Evolutionary conservation across 1,139 yeast genomes (phyloP).

Genomic region (Hansenula sp.): DNA sequence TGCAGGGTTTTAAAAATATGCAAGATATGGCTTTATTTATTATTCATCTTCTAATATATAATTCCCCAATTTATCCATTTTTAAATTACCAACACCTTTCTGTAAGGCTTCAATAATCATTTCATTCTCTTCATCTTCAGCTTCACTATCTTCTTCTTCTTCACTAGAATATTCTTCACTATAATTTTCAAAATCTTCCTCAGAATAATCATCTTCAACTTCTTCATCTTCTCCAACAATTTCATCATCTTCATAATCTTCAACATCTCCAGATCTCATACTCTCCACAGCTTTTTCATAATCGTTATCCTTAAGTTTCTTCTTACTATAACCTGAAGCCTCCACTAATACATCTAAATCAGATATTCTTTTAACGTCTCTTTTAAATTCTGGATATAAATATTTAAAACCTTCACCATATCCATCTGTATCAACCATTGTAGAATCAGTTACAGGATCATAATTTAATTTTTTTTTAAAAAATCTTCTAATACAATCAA

Average conservation of each 20-base stretch:
- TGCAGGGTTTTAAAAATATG: background rate
- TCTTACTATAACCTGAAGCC: slow-evolving; percentile 88
- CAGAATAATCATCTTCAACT: slow-evolving; percentile 19
- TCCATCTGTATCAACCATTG: slow-evolving; percentile 74
- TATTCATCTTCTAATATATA: slow-evolving; percentile 51
- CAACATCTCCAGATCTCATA: slow-evolving; percentile 47
- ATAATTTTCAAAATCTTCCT: slow-evolving; percentile 24
- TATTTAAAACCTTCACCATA: slow-evolving; percentile 74
- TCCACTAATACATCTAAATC: slow-evolving; percentile 77
- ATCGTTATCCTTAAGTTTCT: slow-evolving; percentile 58
- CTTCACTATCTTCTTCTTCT: slow-evolving; percentile 31
- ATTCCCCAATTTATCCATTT: slow-evolving; percentile 79
- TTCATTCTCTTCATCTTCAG: slow-evolving; percentile 59
- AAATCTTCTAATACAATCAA: slow-evolving; percentile 79
- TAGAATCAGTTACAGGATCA: slow-evolving; percentile 55
- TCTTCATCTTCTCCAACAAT: slow-evolving; percentile 25
- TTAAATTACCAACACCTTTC: slow-evolving; percentile 53
- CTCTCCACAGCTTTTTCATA: slow-evolving; percentile 69
- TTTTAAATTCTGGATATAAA: slow-evolving; percentile 73
- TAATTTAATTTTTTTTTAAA: slow-evolving; percentile 77
- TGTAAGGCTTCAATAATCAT: slow-evolving; percentile 66
- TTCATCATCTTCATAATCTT: slow-evolving; percentile 31
- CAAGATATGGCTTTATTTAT: background rate
- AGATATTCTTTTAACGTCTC: slow-evolving; percentile 68
- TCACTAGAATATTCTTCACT: slow-evolving; percentile 29